These are phyloP conservation scores for Phellinidium pouzarii DNA, from an alignment of 1,284 basidiomycete genomes.

Conservation along the genomic window DNA sequence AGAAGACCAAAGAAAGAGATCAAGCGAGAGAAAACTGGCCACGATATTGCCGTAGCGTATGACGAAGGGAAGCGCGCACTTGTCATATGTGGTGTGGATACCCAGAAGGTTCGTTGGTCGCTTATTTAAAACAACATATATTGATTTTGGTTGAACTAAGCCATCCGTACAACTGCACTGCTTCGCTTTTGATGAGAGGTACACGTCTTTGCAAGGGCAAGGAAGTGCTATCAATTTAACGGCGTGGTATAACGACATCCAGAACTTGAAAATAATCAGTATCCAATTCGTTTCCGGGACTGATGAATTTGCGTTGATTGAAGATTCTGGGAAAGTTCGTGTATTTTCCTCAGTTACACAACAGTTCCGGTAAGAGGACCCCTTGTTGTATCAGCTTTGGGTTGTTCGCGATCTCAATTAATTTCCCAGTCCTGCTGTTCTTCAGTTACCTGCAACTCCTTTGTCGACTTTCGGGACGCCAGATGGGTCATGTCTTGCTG, in stretches of 20 bases:
- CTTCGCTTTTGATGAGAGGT: constrained; percentile 41
- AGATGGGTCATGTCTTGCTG: constrained; percentile 46
- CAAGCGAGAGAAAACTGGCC: constrained; percentile 39
- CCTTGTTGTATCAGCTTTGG: neutral
- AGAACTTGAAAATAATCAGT: constrained; percentile 28
- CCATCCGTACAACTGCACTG: constrained; percentile 35
- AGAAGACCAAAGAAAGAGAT: constrained; percentile 28
- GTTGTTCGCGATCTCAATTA: neutral
- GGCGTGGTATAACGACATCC: constrained; percentile 35
- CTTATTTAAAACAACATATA: neutral
- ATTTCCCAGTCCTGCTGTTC: constrained; percentile 37
- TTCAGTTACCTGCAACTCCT: constrained; percentile 34
- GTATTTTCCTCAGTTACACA: constrained; percentile 45
- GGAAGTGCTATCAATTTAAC: constrained; percentile 36
- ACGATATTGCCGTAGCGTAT: constrained; percentile 37
- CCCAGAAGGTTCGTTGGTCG: constrained; percentile 26
- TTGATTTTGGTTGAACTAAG: neutral
- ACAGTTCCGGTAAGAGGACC: constrained; percentile 39
- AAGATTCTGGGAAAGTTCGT: constrained; percentile 33
- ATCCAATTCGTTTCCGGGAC: constrained; percentile 37
- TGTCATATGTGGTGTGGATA: constrained; percentile 35
- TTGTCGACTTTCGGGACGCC: constrained; percentile 36
- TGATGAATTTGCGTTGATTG: constrained; percentile 45
- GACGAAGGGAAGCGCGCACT: constrained; percentile 45
- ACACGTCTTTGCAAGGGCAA: constrained; percentile 29